Conservation (phyloP, 192 early-diverging fungal species). For the Pilaira anomala region DNA sequence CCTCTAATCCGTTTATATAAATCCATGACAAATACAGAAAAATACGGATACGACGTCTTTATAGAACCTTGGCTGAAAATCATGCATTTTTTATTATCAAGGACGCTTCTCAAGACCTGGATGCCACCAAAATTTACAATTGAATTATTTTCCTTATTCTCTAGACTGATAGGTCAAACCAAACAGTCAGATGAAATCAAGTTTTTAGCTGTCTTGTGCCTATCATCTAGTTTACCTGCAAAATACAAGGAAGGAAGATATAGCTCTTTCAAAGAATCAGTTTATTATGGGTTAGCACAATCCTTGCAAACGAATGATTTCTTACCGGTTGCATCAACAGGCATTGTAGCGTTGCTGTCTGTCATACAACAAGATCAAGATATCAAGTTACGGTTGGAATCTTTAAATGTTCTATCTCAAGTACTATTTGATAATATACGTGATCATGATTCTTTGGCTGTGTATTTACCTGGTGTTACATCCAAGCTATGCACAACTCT, state of each 20-base stretch:
- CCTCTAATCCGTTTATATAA: not conserved
- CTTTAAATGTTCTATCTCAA: slow-evolving; percentile 34
- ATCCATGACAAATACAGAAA: not conserved
- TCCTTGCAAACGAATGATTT: slow-evolving; percentile 12
- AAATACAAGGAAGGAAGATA: slow-evolving; percentile 8
- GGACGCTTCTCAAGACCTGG: not conserved
- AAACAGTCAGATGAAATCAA: slow-evolving; percentile 33
- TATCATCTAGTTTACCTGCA: slow-evolving; percentile 21
- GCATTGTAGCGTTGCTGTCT: slow-evolving; percentile 18
- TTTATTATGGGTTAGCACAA: not conserved
- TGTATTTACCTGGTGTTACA: slow-evolving; percentile 35
- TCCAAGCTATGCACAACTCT: slow-evolving; percentile 33
- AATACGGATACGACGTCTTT: not conserved
- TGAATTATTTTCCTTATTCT: slow-evolving; percentile 3
- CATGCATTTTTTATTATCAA: slow-evolving; percentile 15
- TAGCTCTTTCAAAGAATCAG: not conserved
- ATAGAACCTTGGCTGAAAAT: not conserved
- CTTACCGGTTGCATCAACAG: slow-evolving; percentile 15
- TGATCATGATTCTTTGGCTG: slow-evolving; percentile 22
- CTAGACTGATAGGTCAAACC: not conserved
- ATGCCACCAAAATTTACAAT: not conserved
- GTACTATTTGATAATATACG: slow-evolving; percentile 28
- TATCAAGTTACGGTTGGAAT: slow-evolving; percentile 29
- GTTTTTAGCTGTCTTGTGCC: slow-evolving; percentile 21
- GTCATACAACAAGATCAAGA: slow-evolving; percentile 20